Base-by-base conservation (phyloP, 2,329 filamentous ascomycete genomes). In the Claviceps sp. region DNA sequence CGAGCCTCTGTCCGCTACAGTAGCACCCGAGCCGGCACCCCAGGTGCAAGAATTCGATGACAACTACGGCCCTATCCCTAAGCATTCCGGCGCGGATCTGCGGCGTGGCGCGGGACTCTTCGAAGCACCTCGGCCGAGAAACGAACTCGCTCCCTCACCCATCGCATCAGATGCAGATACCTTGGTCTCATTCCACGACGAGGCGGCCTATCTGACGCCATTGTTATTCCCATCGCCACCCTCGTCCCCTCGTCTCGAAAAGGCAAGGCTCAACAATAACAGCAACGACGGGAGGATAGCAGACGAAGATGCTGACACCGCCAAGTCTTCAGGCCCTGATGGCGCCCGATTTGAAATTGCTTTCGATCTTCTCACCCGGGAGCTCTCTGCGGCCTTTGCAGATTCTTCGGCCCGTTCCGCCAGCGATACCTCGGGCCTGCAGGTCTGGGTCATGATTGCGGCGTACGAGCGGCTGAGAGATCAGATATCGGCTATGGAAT, bases 401-500 rank as follows among this genome's bases (percentile, higher is more conserved):
- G 54, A 64, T 45, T 38, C 61, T 49, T 50, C 61, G 8, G 52
- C 54, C 8, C 62, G 50, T 52, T 59, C 20, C 17, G 16, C 61
- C 52, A 40, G 56, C 2, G 66, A 72, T 38, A 66, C 68, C 0
- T 69, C 75, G 14, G 69, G 71, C 1, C 58, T 79, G 42, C 76
- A 79, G 58, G 61, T 79, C 17, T 74, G 73, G 71, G 68, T 75
- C 44, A 79, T 79, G 76, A 79, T 79, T 49, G 76, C 79, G 57
- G 76, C 76, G 2, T 79, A 79, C 57, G 76, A 79, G 65, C 68
- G 68, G 53, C 62, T 80, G 52, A 66, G 73, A 16, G 72, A 77
- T 44, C 69, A 70, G 57, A 59, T 79, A 0, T 58, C 64, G 0
- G 64, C 61, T 2, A 64, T 64, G 58, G 63, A 66, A 52, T 54